Percentiles rank a stretch among this genome's conserved stretches.
phyloP scores from a whole-genome alignment of 495 filamentous ascomycete species.

The Aspergillus campestris region DNA sequence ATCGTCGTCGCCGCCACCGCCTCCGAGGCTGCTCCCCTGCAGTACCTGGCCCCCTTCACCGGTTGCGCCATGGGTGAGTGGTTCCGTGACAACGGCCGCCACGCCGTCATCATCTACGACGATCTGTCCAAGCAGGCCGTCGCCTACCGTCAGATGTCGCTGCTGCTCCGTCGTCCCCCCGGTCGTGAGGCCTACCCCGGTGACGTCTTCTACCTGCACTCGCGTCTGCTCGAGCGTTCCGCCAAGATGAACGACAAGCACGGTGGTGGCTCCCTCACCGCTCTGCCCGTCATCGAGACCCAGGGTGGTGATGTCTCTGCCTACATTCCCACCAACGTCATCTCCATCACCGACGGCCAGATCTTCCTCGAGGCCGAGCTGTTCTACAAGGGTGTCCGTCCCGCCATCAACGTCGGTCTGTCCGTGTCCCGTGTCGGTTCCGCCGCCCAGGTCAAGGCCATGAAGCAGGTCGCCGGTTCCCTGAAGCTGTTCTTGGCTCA shows the following conservation, averaged over 20 bases:
- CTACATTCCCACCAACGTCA: slow-evolving; percentile 99
- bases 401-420: slow-evolving; percentile 99
- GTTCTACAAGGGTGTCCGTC: slow-evolving; percentile 99
- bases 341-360: slow-evolving; percentile 99
- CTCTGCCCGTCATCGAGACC: slow-evolving; percentile 97
- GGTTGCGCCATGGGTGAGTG: slow-evolving; percentile 72
- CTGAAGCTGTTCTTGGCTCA: slow-evolving; percentile 99
- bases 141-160: slow-evolving; percentile 99
- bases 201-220: slow-evolving; percentile 99
- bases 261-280: slow-evolving; percentile 94
- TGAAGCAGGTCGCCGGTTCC: slow-evolving; percentile 99
- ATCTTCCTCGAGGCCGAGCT: slow-evolving; percentile 99
- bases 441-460: slow-evolving; percentile 98
- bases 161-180: slow-evolving; percentile 95
- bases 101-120: slow-evolving; percentile 89
- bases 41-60: slow-evolving; percentile 96
- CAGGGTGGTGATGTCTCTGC: slow-evolving; percentile 99
- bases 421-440: slow-evolving; percentile 99
- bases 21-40: slow-evolving; percentile 88
- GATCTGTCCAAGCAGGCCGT: slow-evolving; percentile 99
- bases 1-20: slow-evolving; percentile 94
- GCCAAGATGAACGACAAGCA: slow-evolving; percentile 98
- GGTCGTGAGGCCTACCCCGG: slow-evolving; percentile 99
- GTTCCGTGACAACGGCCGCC: slow-evolving; percentile 89
- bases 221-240: slow-evolving; percentile 96